Evolutionary conservation across 345 rosid genomes (phyloP).

Genomic region (Citrus reticulata): DNA sequence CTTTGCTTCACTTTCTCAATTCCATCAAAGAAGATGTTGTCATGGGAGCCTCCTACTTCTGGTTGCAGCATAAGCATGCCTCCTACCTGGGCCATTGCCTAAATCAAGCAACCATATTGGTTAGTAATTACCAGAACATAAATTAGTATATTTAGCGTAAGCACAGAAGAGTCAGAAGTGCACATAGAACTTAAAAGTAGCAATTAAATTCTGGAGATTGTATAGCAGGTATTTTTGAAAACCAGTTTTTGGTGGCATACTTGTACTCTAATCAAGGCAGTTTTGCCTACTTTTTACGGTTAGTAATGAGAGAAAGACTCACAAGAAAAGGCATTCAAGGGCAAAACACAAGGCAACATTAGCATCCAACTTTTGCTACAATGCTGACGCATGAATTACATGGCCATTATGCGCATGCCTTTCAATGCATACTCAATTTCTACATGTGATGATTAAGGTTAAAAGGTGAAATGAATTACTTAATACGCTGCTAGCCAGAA

Average conservation of each 20-base stretch:
- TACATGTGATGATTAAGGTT: too few relatives aligned
- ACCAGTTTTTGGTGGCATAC: too few relatives aligned
- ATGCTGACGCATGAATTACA: too few relatives aligned
- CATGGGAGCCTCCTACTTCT: conserved; percentile 77
- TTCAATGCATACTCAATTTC: too few relatives aligned
- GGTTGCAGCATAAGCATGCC: conserved; percentile 90
- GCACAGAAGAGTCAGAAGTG: background rate
- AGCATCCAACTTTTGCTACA: too few relatives aligned
- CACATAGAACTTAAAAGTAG: background rate
- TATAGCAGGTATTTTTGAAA: background rate
- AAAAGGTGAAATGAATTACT: too few relatives aligned
- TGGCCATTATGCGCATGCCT: too few relatives aligned
- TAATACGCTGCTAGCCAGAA: too few relatives aligned
- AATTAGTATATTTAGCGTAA: background rate
- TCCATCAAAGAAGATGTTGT: conserved; percentile 84
- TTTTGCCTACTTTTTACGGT: too few relatives aligned
- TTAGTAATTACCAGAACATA: background rate
- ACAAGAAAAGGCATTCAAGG: background rate
- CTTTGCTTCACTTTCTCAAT: conserved; percentile 50
- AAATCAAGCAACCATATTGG: conserved; percentile 11
- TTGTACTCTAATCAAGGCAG: too few relatives aligned
- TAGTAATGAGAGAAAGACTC: too few relatives aligned
- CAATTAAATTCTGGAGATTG: background rate
- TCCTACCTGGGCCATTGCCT: conserved; percentile 98
- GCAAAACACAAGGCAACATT: too few relatives aligned